Percentiles rank a stretch among this genome's conserved stretches.
These are phyloP conservation scores for Gossypium gossypioides DNA, from an alignment of 441 rosid species.

Conservation along the genomic window DNA sequence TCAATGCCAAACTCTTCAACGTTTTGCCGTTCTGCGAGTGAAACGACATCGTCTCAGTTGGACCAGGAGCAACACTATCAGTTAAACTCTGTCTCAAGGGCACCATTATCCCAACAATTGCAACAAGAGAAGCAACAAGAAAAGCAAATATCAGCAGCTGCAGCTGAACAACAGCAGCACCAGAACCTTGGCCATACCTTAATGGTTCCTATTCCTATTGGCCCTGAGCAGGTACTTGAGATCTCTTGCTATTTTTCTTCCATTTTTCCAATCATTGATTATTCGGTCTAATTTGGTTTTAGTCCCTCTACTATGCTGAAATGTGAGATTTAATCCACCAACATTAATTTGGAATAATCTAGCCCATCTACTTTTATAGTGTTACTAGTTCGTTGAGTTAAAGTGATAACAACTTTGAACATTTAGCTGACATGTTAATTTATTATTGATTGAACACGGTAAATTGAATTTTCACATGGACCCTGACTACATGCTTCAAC, in stretches of 20 bases:
- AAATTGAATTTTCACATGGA: no score
- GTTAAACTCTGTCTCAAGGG: slow-evolving; percentile 6
- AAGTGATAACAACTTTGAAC: no score
- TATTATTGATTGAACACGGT: no score
- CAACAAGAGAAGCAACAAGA: slow-evolving; percentile 26
- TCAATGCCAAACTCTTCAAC: slow-evolving; percentile 20
- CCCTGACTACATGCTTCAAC: no score
- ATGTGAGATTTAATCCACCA: no score
- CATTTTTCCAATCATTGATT: not conserved
- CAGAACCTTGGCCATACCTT: slow-evolving; percentile 28
- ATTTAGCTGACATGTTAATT: no score
- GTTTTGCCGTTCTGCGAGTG: slow-evolving; percentile 20
- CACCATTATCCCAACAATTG: slow-evolving; percentile 31
- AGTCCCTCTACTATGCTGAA: no score
- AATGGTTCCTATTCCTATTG: slow-evolving; percentile 31
- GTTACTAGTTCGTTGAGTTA: no score
- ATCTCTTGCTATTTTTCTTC: not conserved
- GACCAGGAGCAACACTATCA: slow-evolving; percentile 26
- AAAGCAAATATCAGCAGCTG: slow-evolving; percentile 21
- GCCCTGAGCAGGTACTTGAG: slow-evolving; percentile 35
- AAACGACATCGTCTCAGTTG: slow-evolving; percentile 20
- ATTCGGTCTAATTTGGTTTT: not conserved
- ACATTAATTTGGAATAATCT: no score
- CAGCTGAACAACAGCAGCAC: slow-evolving; percentile 15
- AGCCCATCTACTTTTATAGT: no score